Evolutionary conservation across 495 filamentous ascomycete species (phyloP).

Genomic region (Penicillium antarcticum): DNA sequence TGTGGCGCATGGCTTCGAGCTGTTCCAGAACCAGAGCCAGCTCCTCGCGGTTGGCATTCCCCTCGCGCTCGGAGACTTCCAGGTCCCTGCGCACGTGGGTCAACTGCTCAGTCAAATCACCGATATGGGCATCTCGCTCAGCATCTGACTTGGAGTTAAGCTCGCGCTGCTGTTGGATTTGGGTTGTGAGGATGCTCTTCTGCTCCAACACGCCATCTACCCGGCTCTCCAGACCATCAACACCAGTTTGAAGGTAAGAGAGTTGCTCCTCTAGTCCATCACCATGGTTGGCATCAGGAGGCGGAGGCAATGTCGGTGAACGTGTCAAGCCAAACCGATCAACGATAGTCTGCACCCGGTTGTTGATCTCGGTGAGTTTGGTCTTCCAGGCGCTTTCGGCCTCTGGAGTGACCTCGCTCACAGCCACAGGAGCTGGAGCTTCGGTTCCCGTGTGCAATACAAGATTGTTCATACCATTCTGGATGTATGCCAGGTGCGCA

Average conservation of each 20-base stretch:
- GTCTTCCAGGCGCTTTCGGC: constrained; percentile 35
- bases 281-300: constrained; percentile 42
- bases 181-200: constrained; percentile 76
- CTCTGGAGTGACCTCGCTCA: constrained; percentile 3
- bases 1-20: constrained; percentile 43
- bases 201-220: constrained; percentile 68
- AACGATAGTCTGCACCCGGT: constrained; percentile 49
- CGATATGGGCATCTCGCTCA: constrained; percentile 53
- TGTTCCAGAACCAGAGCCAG: constrained; percentile 43
- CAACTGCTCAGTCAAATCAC: constrained; percentile 48
- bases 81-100: constrained; percentile 38
- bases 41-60: constrained; percentile 38
- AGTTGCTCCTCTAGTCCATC: constrained; percentile 50
- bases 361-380: constrained; percentile 49
- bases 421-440: background rate
- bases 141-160: constrained; percentile 68
- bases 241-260: constrained; percentile 57
- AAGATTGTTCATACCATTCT: constrained; percentile 42
- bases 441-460: constrained; percentile 4
- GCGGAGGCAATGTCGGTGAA: constrained; percentile 43
- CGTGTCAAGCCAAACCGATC: constrained; percentile 43
- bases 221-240: constrained; percentile 67
- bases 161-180: constrained; percentile 90
- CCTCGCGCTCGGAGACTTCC: constrained; percentile 37
- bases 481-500: constrained; percentile 51